Conservation (phyloP, 2,329 filamentous ascomycete species). For the Hymenoscyphus linearis region DNA sequence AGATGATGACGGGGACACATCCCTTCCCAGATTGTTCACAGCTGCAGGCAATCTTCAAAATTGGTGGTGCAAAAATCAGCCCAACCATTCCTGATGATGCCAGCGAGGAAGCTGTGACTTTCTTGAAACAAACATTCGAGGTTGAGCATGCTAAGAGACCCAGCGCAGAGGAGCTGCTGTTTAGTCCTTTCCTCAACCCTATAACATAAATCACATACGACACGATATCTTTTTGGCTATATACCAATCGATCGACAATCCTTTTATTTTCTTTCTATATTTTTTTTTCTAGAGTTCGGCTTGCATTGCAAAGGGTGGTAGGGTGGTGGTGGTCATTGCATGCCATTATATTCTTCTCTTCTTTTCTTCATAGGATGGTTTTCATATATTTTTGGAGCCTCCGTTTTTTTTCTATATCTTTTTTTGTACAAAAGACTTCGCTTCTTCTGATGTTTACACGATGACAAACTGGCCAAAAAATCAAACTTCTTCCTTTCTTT, state of each 20-base stretch:
- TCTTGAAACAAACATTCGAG: conserved; percentile 87
- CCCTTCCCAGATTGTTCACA: conserved; percentile 97
- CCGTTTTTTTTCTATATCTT: neutral
- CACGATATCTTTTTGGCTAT: neutral
- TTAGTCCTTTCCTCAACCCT: conserved; percentile 74
- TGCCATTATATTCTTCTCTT: neutral
- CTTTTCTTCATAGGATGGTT: too few species aligned
- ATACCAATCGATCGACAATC: neutral
- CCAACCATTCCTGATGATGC: conserved; percentile 85
- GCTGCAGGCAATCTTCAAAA: conserved; percentile 97
- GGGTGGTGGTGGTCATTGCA: neutral
- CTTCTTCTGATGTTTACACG: neutral
- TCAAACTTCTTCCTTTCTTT: too few species aligned
- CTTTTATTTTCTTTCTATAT: neutral
- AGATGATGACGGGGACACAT: conserved; percentile 98
- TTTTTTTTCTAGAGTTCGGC: neutral
- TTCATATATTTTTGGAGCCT: neutral
- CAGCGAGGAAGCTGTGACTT: conserved; percentile 75
- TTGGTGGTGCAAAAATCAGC: conserved; percentile 79
- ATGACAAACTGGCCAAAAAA: neutral
- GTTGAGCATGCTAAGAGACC: conserved; percentile 90
- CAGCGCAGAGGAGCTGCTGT: conserved; percentile 83
- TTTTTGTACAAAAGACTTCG: conserved; percentile 1
- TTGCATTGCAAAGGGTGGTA: neutral
- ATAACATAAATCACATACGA: conserved; percentile 46